Evolutionary conservation across 108 stramenopile genomes (phyloP).

Genomic region (Nitzschia sp.): DNA sequence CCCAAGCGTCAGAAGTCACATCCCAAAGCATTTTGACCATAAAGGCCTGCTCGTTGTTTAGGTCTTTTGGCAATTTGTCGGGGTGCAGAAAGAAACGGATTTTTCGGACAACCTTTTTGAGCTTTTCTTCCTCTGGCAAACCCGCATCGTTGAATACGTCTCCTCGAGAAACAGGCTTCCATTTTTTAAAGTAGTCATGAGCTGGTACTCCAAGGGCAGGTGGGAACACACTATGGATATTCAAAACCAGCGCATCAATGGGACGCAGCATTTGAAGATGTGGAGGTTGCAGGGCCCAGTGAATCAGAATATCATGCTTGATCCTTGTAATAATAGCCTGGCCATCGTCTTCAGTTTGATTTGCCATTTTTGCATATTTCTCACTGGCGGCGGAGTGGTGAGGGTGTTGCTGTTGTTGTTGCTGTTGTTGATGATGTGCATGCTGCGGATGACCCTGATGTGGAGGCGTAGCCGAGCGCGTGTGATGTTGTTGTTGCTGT

Average conservation of each 20-base stretch:
- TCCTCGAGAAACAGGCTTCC: conserved; percentile 51
- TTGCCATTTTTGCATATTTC: conserved; percentile 76
- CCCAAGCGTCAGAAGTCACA: conserved; percentile 75
- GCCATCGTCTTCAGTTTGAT: conserved; percentile 44
- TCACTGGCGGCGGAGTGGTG: conserved; percentile 25
- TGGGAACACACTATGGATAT: conserved; percentile 79
- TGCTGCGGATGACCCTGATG: conserved; percentile 35
- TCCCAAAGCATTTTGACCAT: conserved; percentile 85
- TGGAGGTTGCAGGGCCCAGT: conserved; percentile 84
- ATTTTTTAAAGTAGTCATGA: conserved; percentile 84
- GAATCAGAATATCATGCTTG: conserved; percentile 65
- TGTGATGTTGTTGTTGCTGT: conserved; percentile 36
- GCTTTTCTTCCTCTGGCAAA: conserved; percentile 58
- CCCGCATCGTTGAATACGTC: conserved; percentile 43
- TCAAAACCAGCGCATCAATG: conserved; percentile 60
- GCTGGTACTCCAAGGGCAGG: conserved; percentile 66
- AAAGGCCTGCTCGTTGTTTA: conserved; percentile 65
- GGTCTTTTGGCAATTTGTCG: conserved; percentile 78
- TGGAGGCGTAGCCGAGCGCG: conserved; percentile 4
- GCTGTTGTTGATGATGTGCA: conserved; percentile 44
- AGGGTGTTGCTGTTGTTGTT: conserved; percentile 40
- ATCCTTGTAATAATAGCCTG: conserved; percentile 54
- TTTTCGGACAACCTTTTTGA: conserved; percentile 80
- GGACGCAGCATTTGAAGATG: conserved; percentile 65
- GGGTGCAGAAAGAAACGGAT: conserved; percentile 82